Base-by-base conservation (phyloP, 2,329 filamentous ascomycete species). In the Aspergillus sp. region DNA sequence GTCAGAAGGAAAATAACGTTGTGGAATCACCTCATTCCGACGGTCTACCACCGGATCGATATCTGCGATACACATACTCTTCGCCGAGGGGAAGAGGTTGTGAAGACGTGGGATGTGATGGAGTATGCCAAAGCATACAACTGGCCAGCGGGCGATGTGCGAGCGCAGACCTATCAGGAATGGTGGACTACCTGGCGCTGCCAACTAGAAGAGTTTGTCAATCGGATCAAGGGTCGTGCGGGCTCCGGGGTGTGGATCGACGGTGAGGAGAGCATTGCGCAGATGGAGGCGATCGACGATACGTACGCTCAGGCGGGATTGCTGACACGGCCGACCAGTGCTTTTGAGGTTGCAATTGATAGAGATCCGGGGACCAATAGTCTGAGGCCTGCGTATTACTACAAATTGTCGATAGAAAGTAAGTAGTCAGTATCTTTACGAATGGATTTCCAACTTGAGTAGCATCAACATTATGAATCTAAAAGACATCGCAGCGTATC, bases 121-220 rank as follows among this genome's bases (percentile, higher is more conserved):
- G 57, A 58, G 13, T 54, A 58, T 13, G 1, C 63, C 15, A 67
- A 69, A 41, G 65, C 65, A 7, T 71, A 71, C 54, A 66, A 59
- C 2, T 62, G 59, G 44, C 48, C 58, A 13, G 51, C 64, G 63
- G 70, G 61, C 19, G 19, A 56, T 3, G 70, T 75, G 8, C 27
- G 54, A 8, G 17, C 50, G 3, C 39, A 49, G 1, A 48, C 30
- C 1, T 56, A 56, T 21, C 72, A 78, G 66, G 65, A 67, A 1
- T 77, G 70, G 57, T 83, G 80, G 81, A 68, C 72, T 13, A 77
- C 77, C 5, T 83, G 81, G 66, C 73, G 78, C 7, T 73, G 82
- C 65, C 77, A 80, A 72, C 72, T 84, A 25, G 78, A 83, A 66
- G 73, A 78, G 62, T 84, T 84, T 68, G 79, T 83, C 15, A 77